Conservation (phyloP, 1,284 basidiomycete genomes). For the Wallemia hederae region DNA sequence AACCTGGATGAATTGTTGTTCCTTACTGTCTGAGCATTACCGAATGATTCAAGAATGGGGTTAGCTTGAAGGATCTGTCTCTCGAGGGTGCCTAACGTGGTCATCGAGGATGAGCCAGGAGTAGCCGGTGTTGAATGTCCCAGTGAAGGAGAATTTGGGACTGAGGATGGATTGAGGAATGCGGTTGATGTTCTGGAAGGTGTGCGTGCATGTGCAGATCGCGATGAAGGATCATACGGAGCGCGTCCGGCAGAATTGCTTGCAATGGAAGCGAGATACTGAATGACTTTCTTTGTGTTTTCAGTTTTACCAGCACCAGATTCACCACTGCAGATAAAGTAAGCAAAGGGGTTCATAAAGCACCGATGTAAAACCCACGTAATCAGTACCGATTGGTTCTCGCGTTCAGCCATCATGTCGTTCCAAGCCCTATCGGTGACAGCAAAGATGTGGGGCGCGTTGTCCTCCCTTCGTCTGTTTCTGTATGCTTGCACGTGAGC, state of each 20-base stretch:
- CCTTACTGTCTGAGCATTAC: conserved; percentile 91
- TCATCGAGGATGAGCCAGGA: conserved; percentile 18
- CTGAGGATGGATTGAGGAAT: not conserved
- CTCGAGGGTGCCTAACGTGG: conserved; percentile 61
- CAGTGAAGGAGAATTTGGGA: not conserved
- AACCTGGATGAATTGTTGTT: conserved; percentile 99
- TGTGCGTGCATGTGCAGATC: not conserved
- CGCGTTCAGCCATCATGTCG: conserved; percentile 87
- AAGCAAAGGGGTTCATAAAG: not conserved
- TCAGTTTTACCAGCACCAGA: conserved; percentile 98
- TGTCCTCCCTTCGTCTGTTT: conserved; percentile 68
- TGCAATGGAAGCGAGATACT: conserved; percentile 92
- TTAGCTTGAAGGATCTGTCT: conserved; percentile 94
- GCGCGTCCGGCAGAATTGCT: conserved; percentile 25
- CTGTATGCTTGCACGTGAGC: conserved; percentile 80
- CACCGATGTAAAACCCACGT: conserved; percentile 30
- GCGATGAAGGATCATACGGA: conserved; percentile 19
- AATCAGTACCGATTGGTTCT: conserved; percentile 93
- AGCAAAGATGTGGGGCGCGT: conserved; percentile 88
- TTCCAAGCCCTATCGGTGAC: conserved; percentile 95
- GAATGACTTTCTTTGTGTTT: conserved; percentile 98
- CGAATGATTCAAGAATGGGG: conserved; percentile 90
- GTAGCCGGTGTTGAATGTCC: not conserved
- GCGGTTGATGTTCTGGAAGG: conserved; percentile 2
- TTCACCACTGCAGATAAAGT: conserved; percentile 37